Evolutionary conservation across 1,139 yeast species (phyloP), one percentile per base, ranked within the genome.

Genomic region (Protomyces gravidus): DNA sequence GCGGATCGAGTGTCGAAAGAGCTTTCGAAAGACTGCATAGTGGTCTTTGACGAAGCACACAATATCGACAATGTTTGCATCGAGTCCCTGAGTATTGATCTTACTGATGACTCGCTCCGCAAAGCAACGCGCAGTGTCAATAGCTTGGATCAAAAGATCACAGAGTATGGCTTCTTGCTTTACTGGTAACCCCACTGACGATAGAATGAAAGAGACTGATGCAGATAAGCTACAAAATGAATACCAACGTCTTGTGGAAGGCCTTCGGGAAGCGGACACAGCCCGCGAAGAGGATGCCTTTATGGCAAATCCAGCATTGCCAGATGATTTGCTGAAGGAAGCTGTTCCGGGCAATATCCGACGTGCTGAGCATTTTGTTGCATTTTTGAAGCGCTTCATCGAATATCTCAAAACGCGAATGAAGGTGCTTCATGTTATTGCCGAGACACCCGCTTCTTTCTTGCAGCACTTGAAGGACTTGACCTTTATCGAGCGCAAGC

Each of bases 41-140:
- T 92, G 64, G 94, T 92, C 52, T 92, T 92, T 70, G 99, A 92
- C 74, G 99, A 92, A 74, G 98, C 98, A 55, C 99, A 92, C 73
- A 92, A 92, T 73, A 92, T 92, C 62, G 67, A 92, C 78, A 92
- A 92, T 76, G 99, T 92, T 61, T 92, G 98, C 75, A 92, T 92
- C 63, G 99, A 92, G 72, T 87, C 98, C 0, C 75, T 92, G 56
- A 89, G 97, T 11, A 79, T 92, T 59, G 98, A 94, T 70, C 79
- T 78, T 73, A 92, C 86, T 61, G 95, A 82, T 73, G 97, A 95
- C 73, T 84, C 81, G 67, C 78, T 83, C 74, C 85, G 81, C 68
- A 85, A 78, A 72, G 97, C 85, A 27, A 80, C 82, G 67, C 86
- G 73, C 69, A 97, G 98, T 63, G 96, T 96, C 0, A 81, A 80